Base-by-base conservation (phyloP, 345 rosid species). In the Eucalyptus viminalis region DNA sequence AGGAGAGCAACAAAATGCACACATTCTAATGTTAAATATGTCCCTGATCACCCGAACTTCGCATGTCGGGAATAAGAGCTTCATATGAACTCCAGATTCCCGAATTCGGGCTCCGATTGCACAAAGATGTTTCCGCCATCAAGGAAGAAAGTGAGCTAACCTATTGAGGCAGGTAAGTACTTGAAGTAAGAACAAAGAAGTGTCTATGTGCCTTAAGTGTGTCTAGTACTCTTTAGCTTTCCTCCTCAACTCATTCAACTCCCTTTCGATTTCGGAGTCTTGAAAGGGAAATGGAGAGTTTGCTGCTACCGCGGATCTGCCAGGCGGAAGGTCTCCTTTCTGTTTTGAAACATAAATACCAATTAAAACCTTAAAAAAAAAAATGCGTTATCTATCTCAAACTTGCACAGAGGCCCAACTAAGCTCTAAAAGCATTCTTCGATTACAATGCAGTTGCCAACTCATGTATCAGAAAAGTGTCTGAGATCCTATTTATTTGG, bases 261-360 rank as follows among this genome's bases (percentile, higher is more conserved):
- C 91, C 90, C 21, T 91, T 87, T 91, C 91, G 5, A 91, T 87
- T 58, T 88, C 92, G 2, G 91, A 80, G 86, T 91, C 92, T 45
- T 53, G 87, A 44, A 87, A 90, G 19, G 92, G 91, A 43, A 87
- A 86, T 12, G 65, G 44, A 19, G 90, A 45, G 88, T 86, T 89
- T 14, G 89, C 19, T 34, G 89, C 67, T 27, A 87, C 88, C 0
- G 50, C 29, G 4, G 86, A 69, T 65, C 91, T 91, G 31, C 91
- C 91, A 6, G 89, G 88, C 29, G 92, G 92, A 86, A 90, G 91
- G 53, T 91, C 92, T 87, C 92, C 90, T 86, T 65, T 91, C 91
- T 89, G 90, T 31, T 86, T 47, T 0, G 4, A 3, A 49, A 88
- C 29, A 47, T 88, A 9, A 27, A 43, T 24, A 65, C 50, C n/a